These are phyloP conservation scores for Blastocrithidia nonstop DNA, from an alignment of 208 protist species.

Conservation along the genomic window DNA sequence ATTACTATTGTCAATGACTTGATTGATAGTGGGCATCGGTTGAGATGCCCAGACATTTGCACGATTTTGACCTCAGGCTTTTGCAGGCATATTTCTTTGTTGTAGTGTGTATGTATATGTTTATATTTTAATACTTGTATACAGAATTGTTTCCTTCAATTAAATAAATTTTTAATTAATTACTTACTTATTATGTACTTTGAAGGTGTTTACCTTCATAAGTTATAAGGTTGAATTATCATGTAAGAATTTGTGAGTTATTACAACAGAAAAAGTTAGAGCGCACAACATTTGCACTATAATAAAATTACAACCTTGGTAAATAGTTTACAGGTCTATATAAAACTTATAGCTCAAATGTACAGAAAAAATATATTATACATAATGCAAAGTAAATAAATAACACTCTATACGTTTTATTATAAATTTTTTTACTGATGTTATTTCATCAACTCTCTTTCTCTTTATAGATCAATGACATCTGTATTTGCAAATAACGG, in stretches of 20 bases:
- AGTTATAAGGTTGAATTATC: no score
- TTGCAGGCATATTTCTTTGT: slow-evolving; percentile 31
- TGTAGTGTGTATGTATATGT: neutral
- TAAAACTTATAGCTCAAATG: neutral
- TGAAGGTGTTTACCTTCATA: no score
- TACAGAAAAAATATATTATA: neutral
- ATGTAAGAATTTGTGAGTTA: no score
- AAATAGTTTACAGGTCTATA: no score
- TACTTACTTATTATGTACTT: no score
- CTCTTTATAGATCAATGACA: slow-evolving; percentile 21
- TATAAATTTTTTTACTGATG: neutral
- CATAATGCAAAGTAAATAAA: neutral
- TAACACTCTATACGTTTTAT: neutral
- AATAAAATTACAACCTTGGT: no score
- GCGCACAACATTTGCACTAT: no score
- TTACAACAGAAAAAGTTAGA: no score
- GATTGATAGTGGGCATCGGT: slow-evolving; percentile 6
- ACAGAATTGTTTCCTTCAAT: no score
- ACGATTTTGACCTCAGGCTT: slow-evolving; percentile 40
- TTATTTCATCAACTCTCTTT: neutral
- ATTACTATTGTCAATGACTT: neutral
- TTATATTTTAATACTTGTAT: no score
- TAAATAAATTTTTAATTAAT: no score
- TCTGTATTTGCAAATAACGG: slow-evolving; percentile 81
- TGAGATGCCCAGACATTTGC: no score